These are phyloP conservation scores for Ophiobolus disseminans DNA, from an alignment of 2,329 filamentous ascomycete genomes.

Conservation along the genomic window DNA sequence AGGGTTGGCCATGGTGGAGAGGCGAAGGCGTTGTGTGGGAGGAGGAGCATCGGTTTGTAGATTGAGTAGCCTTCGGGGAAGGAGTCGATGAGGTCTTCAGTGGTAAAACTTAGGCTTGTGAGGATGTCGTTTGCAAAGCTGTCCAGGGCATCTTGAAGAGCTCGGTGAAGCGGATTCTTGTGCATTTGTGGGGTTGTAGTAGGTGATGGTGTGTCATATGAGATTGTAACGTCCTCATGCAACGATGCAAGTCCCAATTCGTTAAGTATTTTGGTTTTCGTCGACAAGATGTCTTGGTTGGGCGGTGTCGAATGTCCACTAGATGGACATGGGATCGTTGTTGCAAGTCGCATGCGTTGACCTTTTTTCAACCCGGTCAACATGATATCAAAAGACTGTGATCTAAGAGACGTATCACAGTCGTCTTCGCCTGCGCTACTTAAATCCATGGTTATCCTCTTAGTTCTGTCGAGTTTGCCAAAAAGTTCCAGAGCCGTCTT, in stretches of 20 bases:
- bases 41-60: constrained; percentile 65
- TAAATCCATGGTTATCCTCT: constrained; percentile 35
- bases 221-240: constrained; percentile 17
- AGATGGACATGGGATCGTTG: constrained; percentile 15
- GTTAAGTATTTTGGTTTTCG: neutral
- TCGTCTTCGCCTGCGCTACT: no score
- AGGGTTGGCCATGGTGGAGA: constrained; percentile 43
- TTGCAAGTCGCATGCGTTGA: constrained; percentile 36
- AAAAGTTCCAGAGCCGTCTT: constrained; percentile 47
- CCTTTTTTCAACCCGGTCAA: no score
- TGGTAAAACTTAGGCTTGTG: constrained; percentile 17
- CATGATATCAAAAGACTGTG: neutral
- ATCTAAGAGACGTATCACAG: no score
- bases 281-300: no score
- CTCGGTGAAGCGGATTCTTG: constrained; percentile 33
- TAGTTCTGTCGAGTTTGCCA: constrained; percentile 33
- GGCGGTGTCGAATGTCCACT: no score
- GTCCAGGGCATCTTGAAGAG: constrained; percentile 23
- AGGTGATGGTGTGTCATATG: constrained; percentile 4
- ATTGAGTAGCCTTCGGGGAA: constrained; percentile 58
- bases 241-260: neutral
- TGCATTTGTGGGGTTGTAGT: neutral
- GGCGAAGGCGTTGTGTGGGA: constrained; percentile 58
- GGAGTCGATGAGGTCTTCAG: constrained; percentile 19
- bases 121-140: constrained; percentile 21